These are phyloP conservation scores for Thraustochytrium striatum DNA, from an alignment of 352 stramenopile genomes.

Conservation along the genomic window DNA sequence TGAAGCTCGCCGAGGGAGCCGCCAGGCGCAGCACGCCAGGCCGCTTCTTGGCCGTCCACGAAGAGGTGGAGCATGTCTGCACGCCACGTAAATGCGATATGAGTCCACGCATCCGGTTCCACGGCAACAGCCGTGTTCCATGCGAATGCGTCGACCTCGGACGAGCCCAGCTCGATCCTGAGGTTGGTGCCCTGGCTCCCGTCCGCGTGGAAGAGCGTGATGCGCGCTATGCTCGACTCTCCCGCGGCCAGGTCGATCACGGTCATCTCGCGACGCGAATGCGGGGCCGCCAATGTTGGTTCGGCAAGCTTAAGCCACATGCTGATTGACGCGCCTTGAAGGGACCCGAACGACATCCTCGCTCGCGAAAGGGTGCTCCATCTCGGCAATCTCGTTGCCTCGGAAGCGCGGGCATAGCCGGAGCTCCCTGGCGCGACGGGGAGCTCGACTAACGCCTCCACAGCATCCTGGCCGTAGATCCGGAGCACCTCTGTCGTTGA, in stretches of 20 bases:
- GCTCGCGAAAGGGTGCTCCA: too few relatives aligned
- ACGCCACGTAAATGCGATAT: neutral
- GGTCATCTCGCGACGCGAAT: too few relatives aligned
- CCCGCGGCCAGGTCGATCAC: too few relatives aligned
- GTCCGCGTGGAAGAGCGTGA: too few relatives aligned
- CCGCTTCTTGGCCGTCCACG: neutral
- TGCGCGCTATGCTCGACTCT: too few relatives aligned
- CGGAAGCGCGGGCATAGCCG: neutral
- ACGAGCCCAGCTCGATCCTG: neutral
- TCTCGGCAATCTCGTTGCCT: neutral
- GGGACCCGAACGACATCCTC: too few relatives aligned
- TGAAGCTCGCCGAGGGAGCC: neutral
- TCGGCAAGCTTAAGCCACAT: too few relatives aligned
- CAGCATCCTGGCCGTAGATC: neutral
- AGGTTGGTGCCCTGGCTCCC: too few relatives aligned
- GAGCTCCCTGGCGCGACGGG: neutral
- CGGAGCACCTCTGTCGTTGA: neutral
- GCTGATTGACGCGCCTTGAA: too few relatives aligned
- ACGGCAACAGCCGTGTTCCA: slow-evolving; percentile 20
- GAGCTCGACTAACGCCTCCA: neutral
- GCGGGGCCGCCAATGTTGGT: too few relatives aligned
- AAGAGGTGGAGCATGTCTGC: neutral
- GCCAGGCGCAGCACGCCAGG: neutral
- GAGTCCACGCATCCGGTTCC: neutral
- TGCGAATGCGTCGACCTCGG: neutral